Conservation (phyloP, 352 stramenopile genomes). For the Phytopythium litorale region DNA sequence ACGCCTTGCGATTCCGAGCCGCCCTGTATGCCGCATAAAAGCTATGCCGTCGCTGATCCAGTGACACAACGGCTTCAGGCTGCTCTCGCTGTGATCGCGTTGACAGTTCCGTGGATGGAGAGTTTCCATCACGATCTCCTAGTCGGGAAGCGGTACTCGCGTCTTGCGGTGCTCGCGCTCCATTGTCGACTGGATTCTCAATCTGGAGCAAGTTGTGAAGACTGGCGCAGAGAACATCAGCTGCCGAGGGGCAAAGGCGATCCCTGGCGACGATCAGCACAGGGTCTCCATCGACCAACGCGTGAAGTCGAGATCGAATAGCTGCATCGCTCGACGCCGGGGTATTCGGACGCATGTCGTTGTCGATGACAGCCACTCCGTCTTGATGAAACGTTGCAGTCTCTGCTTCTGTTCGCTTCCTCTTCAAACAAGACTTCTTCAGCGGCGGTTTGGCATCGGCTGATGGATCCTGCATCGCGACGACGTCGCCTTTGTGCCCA, state of each 20-base stretch:
- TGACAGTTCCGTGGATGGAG: background rate
- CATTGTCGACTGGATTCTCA: constrained; percentile 5
- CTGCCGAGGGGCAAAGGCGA: constrained; percentile 20
- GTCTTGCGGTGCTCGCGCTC: background rate
- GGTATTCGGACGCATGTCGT: background rate
- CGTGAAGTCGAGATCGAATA: background rate
- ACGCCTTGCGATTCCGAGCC: background rate
- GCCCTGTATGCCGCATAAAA: background rate
- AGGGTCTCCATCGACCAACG: background rate
- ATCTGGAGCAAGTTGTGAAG: constrained; percentile 49
- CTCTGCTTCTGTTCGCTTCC: constrained; percentile 22
- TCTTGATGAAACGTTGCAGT: background rate
- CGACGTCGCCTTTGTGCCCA: background rate
- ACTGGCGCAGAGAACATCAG: constrained; percentile 26
- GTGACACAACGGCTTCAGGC: background rate
- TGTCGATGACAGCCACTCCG: background rate
- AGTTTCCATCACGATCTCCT: background rate
- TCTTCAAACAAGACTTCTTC: constrained; percentile 50
- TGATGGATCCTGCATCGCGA: background rate
- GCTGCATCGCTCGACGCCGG: background rate
- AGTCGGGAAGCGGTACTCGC: background rate
- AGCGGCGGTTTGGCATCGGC: background rate
- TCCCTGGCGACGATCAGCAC: constrained; percentile 30
- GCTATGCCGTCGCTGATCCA: background rate
- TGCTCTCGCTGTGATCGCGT: background rate